These are phyloP conservation scores for Alternaria alternata DNA, from an alignment of 2,329 filamentous ascomycete genomes.

Conservation along the genomic window DNA sequence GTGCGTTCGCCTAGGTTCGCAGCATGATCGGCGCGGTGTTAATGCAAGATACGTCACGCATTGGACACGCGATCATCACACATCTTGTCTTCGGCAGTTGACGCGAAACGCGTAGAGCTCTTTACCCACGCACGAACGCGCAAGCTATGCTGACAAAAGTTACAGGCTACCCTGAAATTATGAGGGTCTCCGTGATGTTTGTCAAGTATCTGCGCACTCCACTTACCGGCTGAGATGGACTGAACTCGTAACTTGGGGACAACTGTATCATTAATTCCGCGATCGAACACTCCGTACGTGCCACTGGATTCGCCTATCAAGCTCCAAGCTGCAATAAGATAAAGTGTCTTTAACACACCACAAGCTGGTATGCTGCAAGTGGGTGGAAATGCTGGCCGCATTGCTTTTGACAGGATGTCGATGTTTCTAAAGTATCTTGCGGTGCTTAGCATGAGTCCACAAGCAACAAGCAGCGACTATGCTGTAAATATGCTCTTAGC, in stretches of 20 bases:
- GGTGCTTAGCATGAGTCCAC: neutral
- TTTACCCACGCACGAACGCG: neutral
- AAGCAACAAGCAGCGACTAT: neutral
- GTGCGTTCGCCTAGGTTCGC: neutral
- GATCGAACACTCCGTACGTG: neutral
- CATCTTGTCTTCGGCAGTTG: neutral
- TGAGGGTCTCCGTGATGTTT: neutral
- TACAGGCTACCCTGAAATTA: neutral
- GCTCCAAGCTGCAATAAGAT: neutral
- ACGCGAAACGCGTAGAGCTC: neutral
- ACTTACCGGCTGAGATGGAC: neutral
- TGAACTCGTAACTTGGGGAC: neutral
- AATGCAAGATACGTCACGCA: neutral
- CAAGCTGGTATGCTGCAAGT: neutral
- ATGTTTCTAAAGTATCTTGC: neutral
- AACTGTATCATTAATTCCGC: neutral
- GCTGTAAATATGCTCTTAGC: neutral
- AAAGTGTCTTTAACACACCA: neutral
- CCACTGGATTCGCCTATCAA: neutral
- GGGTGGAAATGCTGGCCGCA: neutral
- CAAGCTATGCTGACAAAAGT: neutral
- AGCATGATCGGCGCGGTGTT: neutral
- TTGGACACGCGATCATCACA: conserved; percentile 2
- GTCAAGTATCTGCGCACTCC: neutral
- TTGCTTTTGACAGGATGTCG: neutral